Evolutionary conservation across 768 basidiomycete genomes (phyloP).

Genomic region (Paxillus rubicundulus): DNA sequence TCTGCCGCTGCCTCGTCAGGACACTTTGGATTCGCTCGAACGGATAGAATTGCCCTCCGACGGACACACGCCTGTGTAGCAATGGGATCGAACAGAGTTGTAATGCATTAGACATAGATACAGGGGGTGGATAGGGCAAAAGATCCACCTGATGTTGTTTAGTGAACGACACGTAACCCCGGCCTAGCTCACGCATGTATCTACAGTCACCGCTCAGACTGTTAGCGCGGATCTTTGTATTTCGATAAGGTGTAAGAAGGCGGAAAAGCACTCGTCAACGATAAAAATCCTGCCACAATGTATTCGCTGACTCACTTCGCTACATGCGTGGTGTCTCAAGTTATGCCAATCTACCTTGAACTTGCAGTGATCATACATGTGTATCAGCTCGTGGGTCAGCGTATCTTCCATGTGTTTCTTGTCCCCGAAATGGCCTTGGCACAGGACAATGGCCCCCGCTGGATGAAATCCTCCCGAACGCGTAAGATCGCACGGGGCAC

Average conservation of each 20-base stretch:
- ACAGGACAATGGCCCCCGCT: conserved; percentile 77
- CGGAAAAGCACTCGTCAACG: neutral
- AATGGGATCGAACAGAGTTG: conserved; percentile 2
- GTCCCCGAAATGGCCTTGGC: conserved; percentile 77
- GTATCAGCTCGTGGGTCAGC: conserved; percentile 88
- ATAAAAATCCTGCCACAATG: neutral
- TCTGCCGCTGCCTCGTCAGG: conserved; percentile 76
- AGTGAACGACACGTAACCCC: conserved; percentile 76
- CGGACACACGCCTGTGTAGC: conserved; percentile 77
- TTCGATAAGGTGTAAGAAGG: neutral
- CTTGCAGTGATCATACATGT: conserved; percentile 93
- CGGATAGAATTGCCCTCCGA: conserved; percentile 79
- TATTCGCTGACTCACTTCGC: conserved; percentile 63
- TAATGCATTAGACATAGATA: conserved; percentile 5
- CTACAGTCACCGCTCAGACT: conserved; percentile 92
- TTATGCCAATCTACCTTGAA: conserved; percentile 94
- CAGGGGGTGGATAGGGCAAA: conserved; percentile 2
- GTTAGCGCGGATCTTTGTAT: conserved; percentile 84
- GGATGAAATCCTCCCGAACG: conserved; percentile 84
- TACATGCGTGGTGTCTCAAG: conserved; percentile 92
- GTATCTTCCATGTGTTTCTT: conserved; percentile 92
- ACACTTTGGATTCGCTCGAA: conserved; percentile 77
- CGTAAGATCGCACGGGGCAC: conserved; percentile 76
- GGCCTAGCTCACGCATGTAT: conserved; percentile 74
- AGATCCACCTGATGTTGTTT: conserved; percentile 87